Percentiles rank a stretch among this genome's conserved stretches.
phyloP scores from a whole-genome alignment of 768 basidiomycete species.

The Mycena haematopus region DNA sequence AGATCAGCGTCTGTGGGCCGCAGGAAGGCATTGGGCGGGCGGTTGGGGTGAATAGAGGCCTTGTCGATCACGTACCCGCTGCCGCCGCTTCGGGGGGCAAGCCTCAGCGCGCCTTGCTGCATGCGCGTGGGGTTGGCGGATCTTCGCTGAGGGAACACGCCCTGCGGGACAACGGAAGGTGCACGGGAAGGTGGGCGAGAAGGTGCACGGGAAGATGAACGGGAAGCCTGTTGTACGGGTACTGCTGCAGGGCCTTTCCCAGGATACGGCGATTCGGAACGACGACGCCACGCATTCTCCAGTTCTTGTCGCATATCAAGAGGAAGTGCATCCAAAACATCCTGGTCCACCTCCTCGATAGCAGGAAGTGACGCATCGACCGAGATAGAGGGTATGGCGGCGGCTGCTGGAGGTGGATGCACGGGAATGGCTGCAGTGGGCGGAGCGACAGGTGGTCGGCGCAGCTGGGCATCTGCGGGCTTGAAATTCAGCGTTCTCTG shows the following conservation, averaged over 20 bases:
- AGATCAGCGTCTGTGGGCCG: constrained; percentile 60
- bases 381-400: constrained; percentile 43
- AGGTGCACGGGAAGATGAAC: not conserved
- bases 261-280: constrained; percentile 57
- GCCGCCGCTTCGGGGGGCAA: constrained; percentile 10
- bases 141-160: constrained; percentile 39
- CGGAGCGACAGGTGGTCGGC: constrained; percentile 10
- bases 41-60: constrained; percentile 21
- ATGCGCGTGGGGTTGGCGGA: constrained; percentile 42
- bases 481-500: constrained; percentile 72
- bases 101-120: constrained; percentile 18
- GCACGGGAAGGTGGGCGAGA: constrained; percentile 3
- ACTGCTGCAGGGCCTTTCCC: constrained; percentile 24
- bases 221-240: constrained; percentile 22
- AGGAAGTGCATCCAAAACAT: constrained; percentile 75
- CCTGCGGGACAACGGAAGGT: constrained; percentile 26
- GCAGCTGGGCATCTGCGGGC: constrained; percentile 20
- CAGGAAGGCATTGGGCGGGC: constrained; percentile 35
- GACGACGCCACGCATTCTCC: constrained; percentile 70
- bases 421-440: not conserved
- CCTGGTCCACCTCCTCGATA: constrained; percentile 77
- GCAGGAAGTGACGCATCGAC: constrained; percentile 55
- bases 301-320: constrained; percentile 72
- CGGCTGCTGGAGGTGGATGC: not conserved
- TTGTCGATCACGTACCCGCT: constrained; percentile 33